Evolutionary conservation across 345 rosid species (phyloP).

Genomic region (Sisymbrium irio): DNA sequence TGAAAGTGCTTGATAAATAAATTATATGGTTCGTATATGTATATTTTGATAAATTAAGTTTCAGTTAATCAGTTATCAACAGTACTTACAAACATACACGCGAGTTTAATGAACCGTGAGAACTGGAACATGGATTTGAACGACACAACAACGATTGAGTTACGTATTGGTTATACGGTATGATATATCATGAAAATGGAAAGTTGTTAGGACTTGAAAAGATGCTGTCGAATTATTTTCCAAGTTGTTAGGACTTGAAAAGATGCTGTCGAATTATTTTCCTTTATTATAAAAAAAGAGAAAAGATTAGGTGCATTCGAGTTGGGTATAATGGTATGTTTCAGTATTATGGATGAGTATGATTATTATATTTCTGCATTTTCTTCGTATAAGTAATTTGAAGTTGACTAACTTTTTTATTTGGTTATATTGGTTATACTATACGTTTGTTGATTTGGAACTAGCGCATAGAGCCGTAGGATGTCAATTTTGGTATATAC

Average conservation of each 20-base stretch:
- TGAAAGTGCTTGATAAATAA: neutral
- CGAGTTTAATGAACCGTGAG: slow-evolving; percentile 10
- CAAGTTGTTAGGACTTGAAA: neutral
- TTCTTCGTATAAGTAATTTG: neutral
- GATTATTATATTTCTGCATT: neutral
- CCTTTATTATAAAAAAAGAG: neutral
- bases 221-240: neutral
- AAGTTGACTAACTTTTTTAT: slow-evolving; percentile 18
- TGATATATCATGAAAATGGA: slow-evolving; percentile 2
- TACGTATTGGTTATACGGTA: neutral
- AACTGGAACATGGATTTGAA: neutral
- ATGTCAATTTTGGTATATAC: slow-evolving; percentile 5
- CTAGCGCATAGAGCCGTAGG: slow-evolving; percentile 2
- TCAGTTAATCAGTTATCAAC: neutral
- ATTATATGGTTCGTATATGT: neutral
- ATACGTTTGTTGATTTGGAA: slow-evolving; percentile 7
- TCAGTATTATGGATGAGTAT: neutral
- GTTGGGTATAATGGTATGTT: slow-evolving; percentile 24
- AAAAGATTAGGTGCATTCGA: slow-evolving; percentile 9
- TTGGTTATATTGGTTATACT: neutral
- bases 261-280: neutral
- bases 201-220: neutral
- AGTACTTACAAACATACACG: slow-evolving; percentile 7
- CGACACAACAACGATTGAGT: neutral
- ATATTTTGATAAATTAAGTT: neutral